Evolutionary conservation across 2,329 filamentous ascomycete species (phyloP).

Genomic region (Fusarium sp.): DNA sequence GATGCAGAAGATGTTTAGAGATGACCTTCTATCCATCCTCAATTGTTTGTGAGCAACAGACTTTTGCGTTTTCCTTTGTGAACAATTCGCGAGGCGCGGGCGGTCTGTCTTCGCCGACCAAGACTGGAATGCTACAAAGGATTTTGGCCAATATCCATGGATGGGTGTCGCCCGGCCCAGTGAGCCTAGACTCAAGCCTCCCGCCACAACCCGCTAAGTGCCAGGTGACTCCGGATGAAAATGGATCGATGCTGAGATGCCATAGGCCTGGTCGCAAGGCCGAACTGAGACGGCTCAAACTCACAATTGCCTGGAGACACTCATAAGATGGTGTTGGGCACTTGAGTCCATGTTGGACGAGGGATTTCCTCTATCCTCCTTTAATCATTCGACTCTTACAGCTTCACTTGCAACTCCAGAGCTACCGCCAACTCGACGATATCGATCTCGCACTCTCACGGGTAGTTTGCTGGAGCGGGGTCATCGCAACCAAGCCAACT

Average conservation of each 20-base stretch:
- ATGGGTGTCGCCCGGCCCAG: conserved; percentile 25
- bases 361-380: conserved; percentile 7
- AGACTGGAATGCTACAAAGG: conserved; percentile 42
- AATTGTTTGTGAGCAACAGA: neutral
- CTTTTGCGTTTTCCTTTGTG: neutral
- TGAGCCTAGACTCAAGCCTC: conserved; percentile 46
- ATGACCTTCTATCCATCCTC: conserved; percentile 5
- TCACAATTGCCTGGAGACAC: conserved; percentile 23
- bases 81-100: conserved; percentile 10
- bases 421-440: neutral
- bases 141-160: conserved; percentile 14
- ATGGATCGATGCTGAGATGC: conserved; percentile 20
- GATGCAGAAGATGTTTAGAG: conserved; percentile 2
- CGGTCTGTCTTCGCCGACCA: conserved; percentile 14
- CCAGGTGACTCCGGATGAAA: conserved; percentile 32
- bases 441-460: neutral
- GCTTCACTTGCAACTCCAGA: neutral
- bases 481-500: conserved; percentile 6
- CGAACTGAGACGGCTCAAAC: conserved; percentile 38
- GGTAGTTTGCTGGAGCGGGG: conserved; percentile 2
- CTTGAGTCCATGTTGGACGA: conserved; percentile 10
- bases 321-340: conserved; percentile 33
- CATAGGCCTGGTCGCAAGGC: conserved; percentile 33
- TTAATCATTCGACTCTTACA: neutral
- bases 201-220: conserved; percentile 42